These are phyloP conservation scores for Phlyctochytrium planicorne DNA, from an alignment of 192 early-diverging fungal genomes.

Conservation along the genomic window DNA sequence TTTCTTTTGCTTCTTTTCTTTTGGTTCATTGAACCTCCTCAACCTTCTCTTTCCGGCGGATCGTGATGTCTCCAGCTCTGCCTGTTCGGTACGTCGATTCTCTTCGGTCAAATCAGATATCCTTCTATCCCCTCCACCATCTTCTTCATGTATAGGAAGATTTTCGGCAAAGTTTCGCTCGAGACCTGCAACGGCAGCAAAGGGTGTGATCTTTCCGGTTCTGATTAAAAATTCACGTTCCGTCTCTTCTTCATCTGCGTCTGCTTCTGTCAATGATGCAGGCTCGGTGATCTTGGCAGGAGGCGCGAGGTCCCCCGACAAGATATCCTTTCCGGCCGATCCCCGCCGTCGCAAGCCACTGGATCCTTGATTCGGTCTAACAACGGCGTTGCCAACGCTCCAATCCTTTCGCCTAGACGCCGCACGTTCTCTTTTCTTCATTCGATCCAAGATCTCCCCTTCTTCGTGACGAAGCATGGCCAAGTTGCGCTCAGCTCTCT, in stretches of 20 bases:
- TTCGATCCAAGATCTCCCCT: constrained; percentile 48
- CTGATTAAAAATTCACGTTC: constrained; percentile 66
- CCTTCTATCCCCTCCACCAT: too few species aligned
- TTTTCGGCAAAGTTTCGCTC: constrained; percentile 15
- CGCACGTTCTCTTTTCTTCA: constrained; percentile 16
- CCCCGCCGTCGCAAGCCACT: too few species aligned
- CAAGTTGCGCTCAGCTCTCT: constrained; percentile 13
- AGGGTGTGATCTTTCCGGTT: constrained; percentile 68
- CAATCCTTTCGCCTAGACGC: not conserved
- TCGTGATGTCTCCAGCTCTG: too few species aligned
- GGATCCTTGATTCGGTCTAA: constrained; percentile 8
- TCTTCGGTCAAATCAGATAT: too few species aligned
- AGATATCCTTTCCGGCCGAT: too few species aligned
- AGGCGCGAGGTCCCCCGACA: too few species aligned
- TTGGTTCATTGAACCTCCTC: too few species aligned
- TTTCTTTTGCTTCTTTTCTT: too few species aligned
- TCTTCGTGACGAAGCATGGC: constrained; percentile 32
- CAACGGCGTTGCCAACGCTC: not conserved
- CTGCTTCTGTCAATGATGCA: too few species aligned
- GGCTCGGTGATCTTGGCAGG: too few species aligned
- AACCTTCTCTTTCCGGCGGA: too few species aligned
- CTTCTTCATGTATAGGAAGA: too few species aligned
- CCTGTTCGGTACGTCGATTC: not conserved
- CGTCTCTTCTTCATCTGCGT: constrained; percentile 44
- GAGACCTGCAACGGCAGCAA: constrained; percentile 45